Percentiles rank a stretch among this genome's conserved stretches.
phyloP scores from a whole-genome alignment of 495 filamentous ascomycete genomes.

The Neurospora sp. region DNA sequence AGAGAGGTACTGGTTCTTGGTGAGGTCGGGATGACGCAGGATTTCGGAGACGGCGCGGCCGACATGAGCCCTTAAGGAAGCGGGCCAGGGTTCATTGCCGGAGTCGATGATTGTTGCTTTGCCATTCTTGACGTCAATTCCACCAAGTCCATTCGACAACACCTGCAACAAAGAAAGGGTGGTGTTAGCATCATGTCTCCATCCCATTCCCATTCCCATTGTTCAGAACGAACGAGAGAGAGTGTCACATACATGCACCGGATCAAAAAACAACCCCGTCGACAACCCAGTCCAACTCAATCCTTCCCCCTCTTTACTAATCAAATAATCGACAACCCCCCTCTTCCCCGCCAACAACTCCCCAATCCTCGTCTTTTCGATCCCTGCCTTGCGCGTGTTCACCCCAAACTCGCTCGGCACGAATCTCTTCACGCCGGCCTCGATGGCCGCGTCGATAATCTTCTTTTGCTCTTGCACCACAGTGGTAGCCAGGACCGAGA shows the following conservation, averaged over 20 bases:
- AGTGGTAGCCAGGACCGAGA: constrained; percentile 36
- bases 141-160: not conserved
- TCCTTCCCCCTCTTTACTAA: constrained; percentile 21
- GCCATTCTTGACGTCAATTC: constrained; percentile 24
- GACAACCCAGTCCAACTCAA: constrained; percentile 44
- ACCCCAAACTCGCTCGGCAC: constrained; percentile 57
- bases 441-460: constrained; percentile 51
- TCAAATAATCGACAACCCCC: constrained; percentile 37
- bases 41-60: constrained; percentile 39
- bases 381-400: constrained; percentile 26
- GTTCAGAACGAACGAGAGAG: no score
- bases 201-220: no score
- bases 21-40: constrained; percentile 41
- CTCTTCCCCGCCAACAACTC: constrained; percentile 42
- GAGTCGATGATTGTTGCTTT: constrained; percentile 42
- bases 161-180: no score
- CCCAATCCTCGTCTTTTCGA: constrained; percentile 22
- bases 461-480: constrained; percentile 31
- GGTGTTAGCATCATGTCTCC: not conserved
- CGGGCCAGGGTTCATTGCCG: constrained; percentile 39
- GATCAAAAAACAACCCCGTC: constrained; percentile 43
- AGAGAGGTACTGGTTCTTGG: constrained; percentile 41
- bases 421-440: constrained; percentile 50
- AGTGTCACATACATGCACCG: constrained; percentile 20
- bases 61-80: constrained; percentile 37